Base-by-base conservation (phyloP, 176 grass and related monocot genomes). In the Musa schizocarpa region DNA sequence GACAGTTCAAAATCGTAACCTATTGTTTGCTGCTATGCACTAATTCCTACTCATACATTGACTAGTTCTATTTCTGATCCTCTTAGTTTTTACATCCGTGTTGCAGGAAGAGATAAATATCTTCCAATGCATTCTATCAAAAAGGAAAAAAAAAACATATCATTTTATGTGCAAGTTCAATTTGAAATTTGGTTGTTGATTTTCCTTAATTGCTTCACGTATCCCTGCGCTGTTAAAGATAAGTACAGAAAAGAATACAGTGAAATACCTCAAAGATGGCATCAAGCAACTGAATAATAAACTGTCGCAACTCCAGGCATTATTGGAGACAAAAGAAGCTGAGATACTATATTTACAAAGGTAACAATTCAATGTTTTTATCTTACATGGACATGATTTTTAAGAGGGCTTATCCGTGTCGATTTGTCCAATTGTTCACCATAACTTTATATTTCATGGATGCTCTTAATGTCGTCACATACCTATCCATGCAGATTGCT, bases 221-320 rank as follows among this genome's bases (percentile, higher is more conserved):
- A 85, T 85, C 74, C 94, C 94, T 82, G 82, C 85, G 54, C 78
- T 97, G 74, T 74, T 97, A 70, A 97, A 90, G 83, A 91, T 97
- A 70, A 97, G 94, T 77, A 93, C 83, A 49, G 94, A 93, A 78
- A 93, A 91, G 75, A 93, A 85, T 80, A 87, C 86, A 17, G 92
- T 97, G 72, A 97, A 91, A 81, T 72, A 67, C 72, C 82, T 97
- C 75, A 93, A 97, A 80, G 86, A 83, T 62, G 94, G 90, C 68
- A 89, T 93, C 87, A 97, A 93, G 64, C 94, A 97, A 52, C 79
- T 97, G 52, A 93, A 97, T 81, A 82, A 85, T 82, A 97, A 88
- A 75, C 83, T 97, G 75, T 92, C 94, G 23, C 86, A 97, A 73
- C 86, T 93, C 75, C 94, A 97, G 85, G 88, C 88, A 1, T 84